Conservation (phyloP, 2,329 filamentous ascomycete species). For the Cladorrhinum sp. region DNA sequence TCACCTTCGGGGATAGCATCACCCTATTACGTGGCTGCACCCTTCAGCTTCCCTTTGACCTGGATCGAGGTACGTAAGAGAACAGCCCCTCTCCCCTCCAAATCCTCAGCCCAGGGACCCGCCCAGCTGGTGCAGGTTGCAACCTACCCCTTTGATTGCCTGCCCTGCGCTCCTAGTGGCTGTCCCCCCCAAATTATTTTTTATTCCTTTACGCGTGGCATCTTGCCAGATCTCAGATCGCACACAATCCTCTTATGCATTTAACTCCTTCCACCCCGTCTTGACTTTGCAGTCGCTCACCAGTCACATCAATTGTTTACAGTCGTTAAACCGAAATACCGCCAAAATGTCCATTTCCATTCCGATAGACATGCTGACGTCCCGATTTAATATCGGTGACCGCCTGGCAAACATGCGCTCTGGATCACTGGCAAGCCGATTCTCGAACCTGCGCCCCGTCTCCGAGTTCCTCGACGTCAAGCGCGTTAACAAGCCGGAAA, state of each 20-base stretch:
- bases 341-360: slow-evolving; percentile 80
- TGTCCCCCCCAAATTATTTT: slow-evolving; percentile 21
- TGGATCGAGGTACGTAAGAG: slow-evolving; percentile 16
- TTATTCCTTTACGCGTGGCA: slow-evolving; percentile 21
- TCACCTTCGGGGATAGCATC: background rate
- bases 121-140: background rate
- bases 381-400: slow-evolving; percentile 79
- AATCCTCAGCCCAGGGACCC: background rate
- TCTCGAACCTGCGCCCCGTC: slow-evolving; percentile 87
- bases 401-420: slow-evolving; percentile 81
- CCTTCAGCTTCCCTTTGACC: slow-evolving; percentile 5
- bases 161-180: slow-evolving; percentile 13
- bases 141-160: background rate
- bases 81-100: background rate
- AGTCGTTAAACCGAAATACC: background rate
- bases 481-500: slow-evolving; percentile 88
- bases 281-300: background rate
- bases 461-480: slow-evolving; percentile 96
- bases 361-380: slow-evolving; percentile 86
- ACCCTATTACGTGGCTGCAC: slow-evolving; percentile 10
- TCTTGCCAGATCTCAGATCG: slow-evolving; percentile 28
- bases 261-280: slow-evolving; percentile 1
- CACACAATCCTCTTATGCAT: slow-evolving; percentile 1
- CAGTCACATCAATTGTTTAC: background rate
- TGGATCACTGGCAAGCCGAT: slow-evolving; percentile 75